Base-by-base conservation (phyloP, 805 yeast species). In the Candida rishiriensis region DNA sequence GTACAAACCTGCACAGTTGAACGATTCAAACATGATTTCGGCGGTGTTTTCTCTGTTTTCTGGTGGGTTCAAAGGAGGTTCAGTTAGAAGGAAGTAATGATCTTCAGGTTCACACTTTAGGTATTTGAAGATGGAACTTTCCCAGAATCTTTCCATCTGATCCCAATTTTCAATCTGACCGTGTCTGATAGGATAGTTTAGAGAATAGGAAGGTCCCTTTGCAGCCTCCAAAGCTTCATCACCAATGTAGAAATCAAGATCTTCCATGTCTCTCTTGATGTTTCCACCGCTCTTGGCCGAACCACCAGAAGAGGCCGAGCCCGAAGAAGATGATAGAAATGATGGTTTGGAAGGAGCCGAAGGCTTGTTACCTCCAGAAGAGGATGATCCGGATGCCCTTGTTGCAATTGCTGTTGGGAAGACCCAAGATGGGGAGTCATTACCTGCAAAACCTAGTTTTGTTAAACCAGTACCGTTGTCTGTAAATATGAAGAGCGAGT, bases 101-200 rank as follows among this genome's bases (percentile, higher is more conserved):
- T 93, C 99, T 66, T 93, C 99, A 13, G 99, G 99, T 69, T 93
- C 99, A 64, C 98, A 88, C 65, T 97, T 81, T 56, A 93, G 76
- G 64, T 93, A 93, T 70, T 93, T 91, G 73, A 93, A 93, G 60
- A 93, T 90, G 38, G 96, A 88, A 59, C 87, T 86, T 62, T 93
- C 98, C 99, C 99, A 93, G 67, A 89, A 91, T 63, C 99, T 78
- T 68, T 93, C 99, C 99, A 93, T 93, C 63, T 93, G 97, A 70
- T 93, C 99, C 99, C 99, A 93, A 66, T 93, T 88, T 66, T 93
- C 99, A 51, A 93, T 85, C 72, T 93, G 99, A 21, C 99, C 99
- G 62, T 93, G 99, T 66, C 89, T 85, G 49, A 93, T 89, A 15
- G 99, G 99, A 60, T 93, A 93, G 51, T 81, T 79, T 47, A 93